A percentile compares a stretch with the other conserved stretches of the same genome.
Conservation (phyloP, 1,139 yeast genomes). For the Oligophagozyma castellii region DNA sequence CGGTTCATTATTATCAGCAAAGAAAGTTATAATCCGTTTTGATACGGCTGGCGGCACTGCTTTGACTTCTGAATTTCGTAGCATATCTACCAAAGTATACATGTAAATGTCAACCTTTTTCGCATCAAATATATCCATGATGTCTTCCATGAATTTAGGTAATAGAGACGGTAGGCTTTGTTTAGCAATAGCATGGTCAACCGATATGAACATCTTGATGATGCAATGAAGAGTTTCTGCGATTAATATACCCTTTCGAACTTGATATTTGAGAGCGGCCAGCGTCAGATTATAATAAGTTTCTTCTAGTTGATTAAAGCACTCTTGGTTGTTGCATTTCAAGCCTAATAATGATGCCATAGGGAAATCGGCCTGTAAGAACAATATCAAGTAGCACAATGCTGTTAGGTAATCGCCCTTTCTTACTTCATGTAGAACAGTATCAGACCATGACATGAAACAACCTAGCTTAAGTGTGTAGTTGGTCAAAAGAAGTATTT, state of each 20-base stretch:
- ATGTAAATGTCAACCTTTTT: conserved; percentile 31
- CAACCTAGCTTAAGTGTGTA: conserved; percentile 17
- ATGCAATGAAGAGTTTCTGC: conserved; percentile 5
- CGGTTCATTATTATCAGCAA: conserved; percentile 30
- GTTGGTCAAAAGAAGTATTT: conserved; percentile 14
- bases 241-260: conserved; percentile 6
- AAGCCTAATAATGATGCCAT: conserved; percentile 10
- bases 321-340: conserved; percentile 23
- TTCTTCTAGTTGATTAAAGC: conserved; percentile 38
- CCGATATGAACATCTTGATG: conserved; percentile 1
- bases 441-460: conserved; percentile 22
- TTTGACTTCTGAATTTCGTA: conserved; percentile 34
- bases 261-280: conserved; percentile 17
- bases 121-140: conserved; percentile 30
- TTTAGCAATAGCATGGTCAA: conserved; percentile 1
- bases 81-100: conserved; percentile 34
- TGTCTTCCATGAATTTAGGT: conserved; percentile 32
- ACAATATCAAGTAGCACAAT: conserved; percentile 32
- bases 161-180: conserved; percentile 24
- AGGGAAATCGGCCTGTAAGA: conserved; percentile 27
- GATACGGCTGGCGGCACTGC: conserved; percentile 50
- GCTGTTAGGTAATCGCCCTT: conserved; percentile 27
- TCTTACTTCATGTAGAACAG: conserved; percentile 18
- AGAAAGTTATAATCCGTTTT: conserved; percentile 41
- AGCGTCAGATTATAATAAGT: conserved; percentile 39